Evolutionary conservation across 176 grass and related monocot genomes (phyloP).

Genomic region (Thinopyrum elongatum): DNA sequence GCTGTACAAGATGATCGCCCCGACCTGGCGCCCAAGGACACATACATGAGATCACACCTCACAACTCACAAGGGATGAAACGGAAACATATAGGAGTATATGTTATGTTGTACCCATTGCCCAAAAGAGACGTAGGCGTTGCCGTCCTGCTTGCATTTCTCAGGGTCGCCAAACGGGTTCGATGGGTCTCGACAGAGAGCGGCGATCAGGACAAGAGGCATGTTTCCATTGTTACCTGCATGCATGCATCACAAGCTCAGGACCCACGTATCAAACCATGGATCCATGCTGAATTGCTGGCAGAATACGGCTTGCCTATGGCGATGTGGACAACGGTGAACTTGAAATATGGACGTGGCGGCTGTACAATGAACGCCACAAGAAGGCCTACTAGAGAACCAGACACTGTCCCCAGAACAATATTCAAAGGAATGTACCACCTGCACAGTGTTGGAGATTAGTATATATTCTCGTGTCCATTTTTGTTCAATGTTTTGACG

Average conservation of each 20-base stretch:
- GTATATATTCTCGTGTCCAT: no score
- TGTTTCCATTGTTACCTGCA: constrained; percentile 68
- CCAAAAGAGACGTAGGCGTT: constrained; percentile 73
- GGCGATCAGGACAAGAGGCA: constrained; percentile 67
- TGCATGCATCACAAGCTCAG: background rate
- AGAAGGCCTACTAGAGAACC: constrained; percentile 61
- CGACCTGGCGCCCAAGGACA: constrained; percentile 40
- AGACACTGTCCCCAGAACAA: constrained; percentile 42
- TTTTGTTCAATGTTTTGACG: no score
- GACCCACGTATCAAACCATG: background rate
- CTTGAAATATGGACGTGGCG: constrained; percentile 67
- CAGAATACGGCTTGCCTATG: constrained; percentile 41
- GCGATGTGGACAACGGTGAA: constrained; percentile 72
- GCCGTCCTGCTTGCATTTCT: constrained; percentile 65
- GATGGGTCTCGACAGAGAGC: constrained; percentile 60
- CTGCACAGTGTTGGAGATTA: constrained; percentile 3
- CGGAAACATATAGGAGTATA: background rate
- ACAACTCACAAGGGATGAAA: background rate
- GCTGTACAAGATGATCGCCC: constrained; percentile 67
- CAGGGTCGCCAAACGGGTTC: constrained; percentile 64
- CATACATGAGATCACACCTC: background rate
- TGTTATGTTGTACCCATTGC: constrained; percentile 44
- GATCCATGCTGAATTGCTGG: background rate
- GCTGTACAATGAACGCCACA: constrained; percentile 53
- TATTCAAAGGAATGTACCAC: constrained; percentile 72